Conservation (phyloP, 2,329 filamentous ascomycete genomes). For the Sporothrix curviconia region DNA sequence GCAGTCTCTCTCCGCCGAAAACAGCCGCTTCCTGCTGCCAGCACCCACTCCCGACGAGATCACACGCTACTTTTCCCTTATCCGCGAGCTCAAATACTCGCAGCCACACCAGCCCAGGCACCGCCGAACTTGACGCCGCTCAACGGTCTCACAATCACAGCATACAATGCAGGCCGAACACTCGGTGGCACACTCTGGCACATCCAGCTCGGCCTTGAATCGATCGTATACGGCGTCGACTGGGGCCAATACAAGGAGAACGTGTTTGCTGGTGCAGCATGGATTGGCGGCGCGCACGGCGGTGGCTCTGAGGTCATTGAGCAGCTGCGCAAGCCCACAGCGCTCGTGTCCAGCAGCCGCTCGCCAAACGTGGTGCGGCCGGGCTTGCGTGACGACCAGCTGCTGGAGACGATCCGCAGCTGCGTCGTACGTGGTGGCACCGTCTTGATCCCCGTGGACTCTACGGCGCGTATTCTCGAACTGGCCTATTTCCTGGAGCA, state of each 20-base stretch:
- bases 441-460: slow-evolving; percentile 89
- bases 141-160: slow-evolving; percentile 87
- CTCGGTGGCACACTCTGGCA: slow-evolving; percentile 98
- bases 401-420: slow-evolving; percentile 74
- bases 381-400: slow-evolving; percentile 78
- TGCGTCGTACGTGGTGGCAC: slow-evolving; percentile 79
- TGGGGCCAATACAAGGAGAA: slow-evolving; percentile 98
- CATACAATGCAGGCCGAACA: slow-evolving; percentile 93
- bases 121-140: slow-evolving; percentile 84
- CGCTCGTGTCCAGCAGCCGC: slow-evolving; percentile 83
- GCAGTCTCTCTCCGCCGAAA: slow-evolving; percentile 41
- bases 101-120: slow-evolving; percentile 81
- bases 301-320: slow-evolving; percentile 89
- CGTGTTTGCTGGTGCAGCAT: slow-evolving; percentile 86
- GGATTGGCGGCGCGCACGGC: slow-evolving; percentile 66
- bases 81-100: slow-evolving; percentile 91
- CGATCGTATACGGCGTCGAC: slow-evolving; percentile 93
- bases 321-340: slow-evolving; percentile 85
- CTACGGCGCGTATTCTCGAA: slow-evolving; percentile 88
- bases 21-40: slow-evolving; percentile 51
- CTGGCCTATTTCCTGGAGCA: slow-evolving; percentile 88
- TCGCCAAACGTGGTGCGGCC: slow-evolving; percentile 62
- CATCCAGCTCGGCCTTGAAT: slow-evolving; percentile 92
- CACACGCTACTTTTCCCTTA: slow-evolving; percentile 80
- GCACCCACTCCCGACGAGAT: slow-evolving; percentile 84